phyloP scores from a whole-genome alignment of 257 asterid genomes.

The Solanum acaule region DNA sequence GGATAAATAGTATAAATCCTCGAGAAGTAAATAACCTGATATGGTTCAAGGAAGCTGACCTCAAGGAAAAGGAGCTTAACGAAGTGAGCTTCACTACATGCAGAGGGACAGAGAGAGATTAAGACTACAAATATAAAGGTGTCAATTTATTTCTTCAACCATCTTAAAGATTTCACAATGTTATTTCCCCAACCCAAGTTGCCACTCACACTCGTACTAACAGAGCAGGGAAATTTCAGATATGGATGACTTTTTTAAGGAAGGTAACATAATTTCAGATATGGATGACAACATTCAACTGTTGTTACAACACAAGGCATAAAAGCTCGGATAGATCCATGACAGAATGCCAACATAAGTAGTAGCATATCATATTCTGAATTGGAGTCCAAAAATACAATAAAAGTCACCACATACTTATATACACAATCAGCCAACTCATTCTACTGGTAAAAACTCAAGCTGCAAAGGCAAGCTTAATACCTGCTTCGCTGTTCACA shows the following conservation, averaged over 20 bases:
- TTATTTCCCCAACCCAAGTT: neutral
- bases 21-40: neutral
- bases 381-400: neutral
- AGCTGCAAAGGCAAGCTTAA: neutral
- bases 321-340: neutral
- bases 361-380: neutral
- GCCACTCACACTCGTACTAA: neutral
- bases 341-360: neutral
- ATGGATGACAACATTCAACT: neutral
- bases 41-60: neutral
- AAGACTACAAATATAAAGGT: neutral
- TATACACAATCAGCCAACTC: neutral
- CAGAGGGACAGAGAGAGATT: neutral
- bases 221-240: neutral
- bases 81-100: neutral
- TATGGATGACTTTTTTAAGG: neutral
- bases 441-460: neutral
- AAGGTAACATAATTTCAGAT: neutral
- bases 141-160: neutral
- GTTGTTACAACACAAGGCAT: neutral
- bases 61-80: neutral
- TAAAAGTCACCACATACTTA: neutral
- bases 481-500: conserved; percentile 82
- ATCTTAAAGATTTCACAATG: neutral
- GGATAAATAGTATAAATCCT: neutral